A percentile compares a stretch with the other conserved stretches of the same genome.
phyloP scores from a whole-genome alignment of 2,329 filamentous ascomycete species.

The Chaetoscypha palmicola region DNA sequence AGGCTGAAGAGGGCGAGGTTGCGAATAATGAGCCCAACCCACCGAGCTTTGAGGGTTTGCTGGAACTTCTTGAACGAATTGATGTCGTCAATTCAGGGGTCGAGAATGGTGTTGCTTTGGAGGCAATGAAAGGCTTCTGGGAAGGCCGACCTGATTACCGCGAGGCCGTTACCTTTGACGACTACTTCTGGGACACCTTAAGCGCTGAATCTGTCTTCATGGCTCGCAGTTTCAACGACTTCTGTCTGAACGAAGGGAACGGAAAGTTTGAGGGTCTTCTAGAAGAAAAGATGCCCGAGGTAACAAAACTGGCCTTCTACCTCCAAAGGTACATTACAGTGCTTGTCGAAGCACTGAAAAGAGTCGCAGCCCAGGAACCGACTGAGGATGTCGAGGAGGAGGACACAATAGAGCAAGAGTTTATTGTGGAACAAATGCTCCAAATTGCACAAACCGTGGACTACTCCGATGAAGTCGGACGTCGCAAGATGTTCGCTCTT shows the following conservation, averaged over 20 bases:
- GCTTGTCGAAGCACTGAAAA: conserved; percentile 57
- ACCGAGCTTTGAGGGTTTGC: conserved; percentile 72
- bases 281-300: conserved; percentile 92
- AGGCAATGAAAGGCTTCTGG: conserved; percentile 97
- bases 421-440: conserved; percentile 90
- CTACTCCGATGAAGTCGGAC: conserved; percentile 94
- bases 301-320: conserved; percentile 83
- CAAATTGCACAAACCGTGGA: conserved; percentile 88
- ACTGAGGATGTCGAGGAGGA: conserved; percentile 63
- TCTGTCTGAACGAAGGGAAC: conserved; percentile 68
- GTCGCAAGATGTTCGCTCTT: conserved; percentile 91
- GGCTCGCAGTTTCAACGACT: conserved; percentile 88
- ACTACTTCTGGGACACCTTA: conserved; percentile 73
- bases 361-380: conserved; percentile 45
- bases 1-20: conserved; percentile 43
- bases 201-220: conserved; percentile 85
- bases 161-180: conserved; percentile 63
- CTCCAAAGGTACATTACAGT: conserved; percentile 72
- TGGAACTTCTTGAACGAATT: conserved; percentile 88
- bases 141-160: conserved; percentile 79
- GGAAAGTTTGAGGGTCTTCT: conserved; percentile 67
- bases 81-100: conserved; percentile 86
- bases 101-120: conserved; percentile 82
- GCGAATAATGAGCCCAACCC: conserved; percentile 44
- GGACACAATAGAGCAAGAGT: conserved; percentile 83